Base-by-base conservation (phyloP, 2,329 filamentous ascomycete species). In the Huntiella abstrusa region DNA sequence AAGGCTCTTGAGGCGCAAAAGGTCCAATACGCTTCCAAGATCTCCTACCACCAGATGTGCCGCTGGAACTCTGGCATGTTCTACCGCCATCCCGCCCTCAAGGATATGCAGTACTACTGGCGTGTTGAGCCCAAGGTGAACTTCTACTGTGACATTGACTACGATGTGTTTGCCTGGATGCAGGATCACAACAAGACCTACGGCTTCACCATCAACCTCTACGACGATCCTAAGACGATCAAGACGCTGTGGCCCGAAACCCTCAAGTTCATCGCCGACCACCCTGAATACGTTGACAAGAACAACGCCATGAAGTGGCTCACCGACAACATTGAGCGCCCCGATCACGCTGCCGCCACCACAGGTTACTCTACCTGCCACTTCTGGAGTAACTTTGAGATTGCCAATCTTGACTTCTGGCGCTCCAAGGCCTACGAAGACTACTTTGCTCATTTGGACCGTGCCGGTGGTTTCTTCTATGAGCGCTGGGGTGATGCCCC, bases 311-410 rank as follows among this genome's bases (percentile, higher is more conserved):
- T 88, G 64, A 70, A 73, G 33, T 98, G 88, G 88, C 62, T 98
- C 51, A 83, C 79, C 1, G 91, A 98, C 60, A 75, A 73, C 51
- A 62, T 70, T 47, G 72, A 78, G 41, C 74, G 91, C 42, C 87
- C 88, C 1, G 75, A 84, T 11, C 82, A 93, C 61, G 84, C 85
- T 58, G 60, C 70, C 46, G 75, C 79, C 52, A 88, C 88, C 5
- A 82, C 93, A 56, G 91, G 91, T 33, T 98, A 94, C 67, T 93
- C 85, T 33, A 96, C 91, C 2, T 98, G 91, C 61, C 91, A 98
- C 62, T 98, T 98, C 69, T 98, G 91, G 91, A 91, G 80, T 56
- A 98, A 98, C 63, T 98, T 98, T 56, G 91, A 98, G 63, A 88
- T 98, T 55, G 88, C 75, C 41, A 85, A 95, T 61, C 75, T 98